Base-by-base conservation (phyloP, 2,329 filamentous ascomycete genomes). In the Xylaria arbuscula region DNA sequence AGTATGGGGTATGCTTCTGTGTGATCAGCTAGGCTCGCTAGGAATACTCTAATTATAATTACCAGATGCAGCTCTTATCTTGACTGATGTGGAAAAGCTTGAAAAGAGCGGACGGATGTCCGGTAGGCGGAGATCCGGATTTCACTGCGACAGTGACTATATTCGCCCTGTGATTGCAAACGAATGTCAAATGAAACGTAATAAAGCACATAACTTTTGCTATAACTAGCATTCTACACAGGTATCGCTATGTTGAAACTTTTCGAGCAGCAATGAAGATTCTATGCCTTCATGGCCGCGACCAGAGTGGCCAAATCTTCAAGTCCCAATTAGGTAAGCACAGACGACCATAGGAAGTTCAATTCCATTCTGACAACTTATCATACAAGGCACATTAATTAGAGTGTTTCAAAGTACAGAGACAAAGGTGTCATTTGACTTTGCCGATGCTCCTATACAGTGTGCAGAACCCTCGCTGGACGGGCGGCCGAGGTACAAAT, bases 341-440 rank as follows among this genome's bases (percentile, higher is more conserved):
- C 6, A 7, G 28, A 34, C 9, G 7, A 28, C 8, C n/a, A 22
- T 22, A 38, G 5, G 17, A 40, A 17, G 22, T 59, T 28, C 48
- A 24, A 57, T 60, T 32, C 3, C 13, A 3, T 28, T 17, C 57
- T 69, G 3, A 69, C 32, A 4, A 7, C 19, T 56, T 19, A 53
- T 48, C 56, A n/a, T 63, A 11, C 10, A n/a, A 69, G 62, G 9
- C n/a, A 40, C 62, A 24, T 17, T 32, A 3, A 59, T 64, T 22
- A 47, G 45, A 13, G 50, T 38, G 8, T 22, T 51, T 7, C 58
- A 72, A 68, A 48, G 19, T 47, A 54, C 28, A 34, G 69, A 48
- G 66, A 36, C 63, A 54, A 8, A n/a, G 8, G 19, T 72, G 22
- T 62, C 65, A 24, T 74, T 76, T 55, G 74, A 77, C 24, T 76